Conservation (phyloP, 2,329 filamentous ascomycete species). For the Xylariaceae sp. region DNA sequence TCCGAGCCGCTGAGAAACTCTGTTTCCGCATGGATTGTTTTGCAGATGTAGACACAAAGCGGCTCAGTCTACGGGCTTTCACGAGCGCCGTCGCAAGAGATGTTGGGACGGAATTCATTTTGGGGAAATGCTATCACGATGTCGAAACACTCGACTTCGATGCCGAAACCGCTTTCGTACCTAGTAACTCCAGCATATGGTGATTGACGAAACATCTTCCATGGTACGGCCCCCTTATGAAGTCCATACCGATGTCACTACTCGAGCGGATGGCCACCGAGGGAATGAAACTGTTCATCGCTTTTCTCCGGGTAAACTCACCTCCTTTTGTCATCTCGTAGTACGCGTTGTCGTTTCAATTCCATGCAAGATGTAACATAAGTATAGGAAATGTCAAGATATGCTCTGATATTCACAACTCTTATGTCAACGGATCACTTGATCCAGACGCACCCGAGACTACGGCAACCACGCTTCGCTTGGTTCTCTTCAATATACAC, state of each 20-base stretch:
- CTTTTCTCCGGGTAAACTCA: neutral
- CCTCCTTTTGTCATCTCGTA: too few relatives aligned
- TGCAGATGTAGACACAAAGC: neutral
- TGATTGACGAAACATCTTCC: conserved; percentile 5
- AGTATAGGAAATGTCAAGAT: neutral
- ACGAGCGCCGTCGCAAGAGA: conserved; percentile 10
- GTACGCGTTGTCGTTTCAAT: neutral
- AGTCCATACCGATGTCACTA: neutral
- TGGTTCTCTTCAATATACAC: neutral
- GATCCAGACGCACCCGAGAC: neutral
- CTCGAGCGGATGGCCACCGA: neutral
- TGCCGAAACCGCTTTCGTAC: neutral
- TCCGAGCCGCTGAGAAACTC: conserved; percentile 1
- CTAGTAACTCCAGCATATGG: conserved; percentile 6
- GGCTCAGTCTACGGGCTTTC: conserved; percentile 8
- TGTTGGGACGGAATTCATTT: conserved; percentile 9
- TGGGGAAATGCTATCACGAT: conserved; percentile 9
- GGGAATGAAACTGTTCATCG: neutral
- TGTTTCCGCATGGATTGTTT: neutral
- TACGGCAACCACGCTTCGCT: neutral
- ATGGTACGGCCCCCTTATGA: conserved; percentile 3
- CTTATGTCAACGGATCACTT: neutral
- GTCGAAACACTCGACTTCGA: conserved; percentile 12
- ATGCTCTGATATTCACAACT: neutral
- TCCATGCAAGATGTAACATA: neutral